Percentiles rank a stretch among this genome's conserved stretches.
Evolutionary conservation across 805 yeast genomes (phyloP).

Genomic region (Cyberlindnera japonica): DNA sequence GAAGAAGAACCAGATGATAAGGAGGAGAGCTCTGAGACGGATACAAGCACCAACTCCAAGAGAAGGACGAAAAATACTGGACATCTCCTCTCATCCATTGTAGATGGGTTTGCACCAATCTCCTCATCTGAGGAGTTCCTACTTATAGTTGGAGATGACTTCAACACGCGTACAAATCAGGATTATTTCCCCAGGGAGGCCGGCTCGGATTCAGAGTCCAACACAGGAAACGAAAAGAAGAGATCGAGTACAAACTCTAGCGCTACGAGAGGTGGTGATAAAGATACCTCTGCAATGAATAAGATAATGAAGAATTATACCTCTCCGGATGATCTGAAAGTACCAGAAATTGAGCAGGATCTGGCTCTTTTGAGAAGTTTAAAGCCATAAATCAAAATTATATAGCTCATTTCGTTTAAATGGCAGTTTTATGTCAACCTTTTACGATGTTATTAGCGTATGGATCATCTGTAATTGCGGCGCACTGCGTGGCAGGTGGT

Average conservation of each 20-base stretch:
- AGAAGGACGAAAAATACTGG: too few species aligned
- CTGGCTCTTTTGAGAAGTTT: conserved; percentile 15
- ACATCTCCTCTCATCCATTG: conserved; percentile 14
- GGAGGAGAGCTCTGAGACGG: conserved; percentile 19
- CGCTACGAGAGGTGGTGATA: conserved; percentile 6
- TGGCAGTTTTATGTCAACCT: too few species aligned
- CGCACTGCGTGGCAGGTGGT: too few species aligned
- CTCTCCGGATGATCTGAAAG: conserved; percentile 27
- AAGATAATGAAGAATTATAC: conserved; percentile 27
- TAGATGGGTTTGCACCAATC: conserved; percentile 33
- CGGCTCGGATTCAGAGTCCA: conserved; percentile 11
- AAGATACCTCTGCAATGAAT: conserved; percentile 20
- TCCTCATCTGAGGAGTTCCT: conserved; percentile 32
- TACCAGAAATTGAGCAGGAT: conserved; percentile 30
- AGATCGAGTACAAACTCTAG: conserved; percentile 6
- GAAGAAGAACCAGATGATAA: neutral
- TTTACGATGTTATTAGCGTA: too few species aligned
- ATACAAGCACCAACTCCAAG: conserved; percentile 8
- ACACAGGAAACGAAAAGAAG: conserved; percentile 8
- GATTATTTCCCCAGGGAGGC: conserved; percentile 5
- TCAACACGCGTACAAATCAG: neutral
- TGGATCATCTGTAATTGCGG: too few species aligned
- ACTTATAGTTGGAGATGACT: conserved; percentile 6
- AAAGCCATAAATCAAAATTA: neutral
- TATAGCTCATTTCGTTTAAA: neutral